Evolutionary conservation across 2,329 filamentous ascomycete species (phyloP).

Genomic region (Parascedosporium putredinis): DNA sequence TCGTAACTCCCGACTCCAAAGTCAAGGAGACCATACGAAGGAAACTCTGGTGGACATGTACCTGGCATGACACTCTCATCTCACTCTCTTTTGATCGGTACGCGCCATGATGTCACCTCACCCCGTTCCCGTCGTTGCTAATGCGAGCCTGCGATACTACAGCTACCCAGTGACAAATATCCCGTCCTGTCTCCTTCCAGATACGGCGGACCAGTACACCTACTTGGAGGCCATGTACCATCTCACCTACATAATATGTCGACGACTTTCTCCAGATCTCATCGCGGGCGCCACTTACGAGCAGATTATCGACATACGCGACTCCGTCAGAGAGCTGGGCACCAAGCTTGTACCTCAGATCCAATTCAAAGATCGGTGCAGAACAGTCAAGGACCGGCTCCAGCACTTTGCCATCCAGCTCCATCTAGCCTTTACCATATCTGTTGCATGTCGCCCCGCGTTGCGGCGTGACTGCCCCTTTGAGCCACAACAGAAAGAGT

Average conservation of each 20-base stretch:
- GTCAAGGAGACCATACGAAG: conserved; percentile 45
- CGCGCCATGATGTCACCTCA: conserved; percentile 12
- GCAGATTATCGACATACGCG: conserved; percentile 48
- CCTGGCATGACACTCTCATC: conserved; percentile 57
- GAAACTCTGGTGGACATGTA: conserved; percentile 53
- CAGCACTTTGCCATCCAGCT: conserved; percentile 56
- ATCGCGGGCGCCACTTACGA: conserved; percentile 37
- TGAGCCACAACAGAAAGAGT: conserved; percentile 39
- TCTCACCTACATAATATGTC: conserved; percentile 50
- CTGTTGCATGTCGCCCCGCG: conserved; percentile 53
- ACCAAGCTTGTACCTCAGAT: conserved; percentile 40
- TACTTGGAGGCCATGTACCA: conserved; percentile 58
- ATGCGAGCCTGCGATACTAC: not conserved
- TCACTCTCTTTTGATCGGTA: conserved; percentile 57
- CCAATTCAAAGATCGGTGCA: conserved; percentile 51
- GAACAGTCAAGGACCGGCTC: conserved; percentile 50
- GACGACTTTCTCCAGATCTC: conserved; percentile 44
- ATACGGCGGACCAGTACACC: conserved; percentile 36
- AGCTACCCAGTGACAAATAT: conserved; percentile 55
- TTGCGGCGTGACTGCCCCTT: conserved; percentile 45
- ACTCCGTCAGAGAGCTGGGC: conserved; percentile 41
- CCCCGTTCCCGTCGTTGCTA: conserved; percentile 7
- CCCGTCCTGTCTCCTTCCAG: conserved; percentile 42
- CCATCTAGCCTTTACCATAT: conserved; percentile 55
- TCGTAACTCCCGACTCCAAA: conserved; percentile 28